A percentile compares a stretch with the other conserved stretches of the same genome.
Conservation (phyloP, 495 filamentous ascomycete genomes). For the Rusavskia elegans region DNA sequence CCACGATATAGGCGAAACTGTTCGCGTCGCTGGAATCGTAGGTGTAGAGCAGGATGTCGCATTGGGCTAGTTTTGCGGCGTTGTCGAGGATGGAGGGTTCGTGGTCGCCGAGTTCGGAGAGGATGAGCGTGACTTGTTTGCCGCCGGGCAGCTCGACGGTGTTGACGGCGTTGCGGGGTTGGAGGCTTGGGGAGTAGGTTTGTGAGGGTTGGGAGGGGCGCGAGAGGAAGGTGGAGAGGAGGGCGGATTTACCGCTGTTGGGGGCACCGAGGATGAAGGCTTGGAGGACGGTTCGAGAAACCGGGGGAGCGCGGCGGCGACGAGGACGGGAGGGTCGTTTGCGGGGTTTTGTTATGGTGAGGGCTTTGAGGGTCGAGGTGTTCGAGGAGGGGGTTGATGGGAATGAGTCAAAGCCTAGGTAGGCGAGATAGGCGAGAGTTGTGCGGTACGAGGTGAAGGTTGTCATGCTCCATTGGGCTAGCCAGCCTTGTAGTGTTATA, state of each 20-base stretch:
- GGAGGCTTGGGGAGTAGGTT: constrained; percentile 88
- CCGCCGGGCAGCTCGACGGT: constrained; percentile 91
- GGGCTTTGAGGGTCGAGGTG: constrained; percentile 55
- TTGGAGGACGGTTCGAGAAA: constrained; percentile 90
- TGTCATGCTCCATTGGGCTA: constrained; percentile 99
- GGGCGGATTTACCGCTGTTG: constrained; percentile 71
- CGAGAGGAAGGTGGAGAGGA: constrained; percentile 82
- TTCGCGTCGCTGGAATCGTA: constrained; percentile 95
- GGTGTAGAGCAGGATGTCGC: constrained; percentile 85
- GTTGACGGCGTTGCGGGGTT: constrained; percentile 83
- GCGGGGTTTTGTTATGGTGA: constrained; percentile 83
- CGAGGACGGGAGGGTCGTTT: constrained; percentile 32
- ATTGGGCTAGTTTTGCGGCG: constrained; percentile 74
- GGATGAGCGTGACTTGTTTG: constrained; percentile 91
- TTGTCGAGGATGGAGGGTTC: constrained; percentile 91
- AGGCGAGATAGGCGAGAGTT: constrained; percentile 86
- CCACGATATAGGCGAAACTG: constrained; percentile 48
- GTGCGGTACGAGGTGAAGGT: constrained; percentile 92
- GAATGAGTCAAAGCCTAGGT: constrained; percentile 63
- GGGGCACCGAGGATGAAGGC: constrained; percentile 83
- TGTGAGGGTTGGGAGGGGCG: constrained; percentile 51
- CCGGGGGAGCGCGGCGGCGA: constrained; percentile 59
- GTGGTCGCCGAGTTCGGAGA: constrained; percentile 89
- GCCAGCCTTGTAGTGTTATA: constrained; percentile 93
- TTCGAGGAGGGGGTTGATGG: constrained; percentile 25